These are phyloP conservation scores for Neoarthrinium moseri DNA, from an alignment of 2,329 filamentous ascomycete genomes.

Conservation along the genomic window DNA sequence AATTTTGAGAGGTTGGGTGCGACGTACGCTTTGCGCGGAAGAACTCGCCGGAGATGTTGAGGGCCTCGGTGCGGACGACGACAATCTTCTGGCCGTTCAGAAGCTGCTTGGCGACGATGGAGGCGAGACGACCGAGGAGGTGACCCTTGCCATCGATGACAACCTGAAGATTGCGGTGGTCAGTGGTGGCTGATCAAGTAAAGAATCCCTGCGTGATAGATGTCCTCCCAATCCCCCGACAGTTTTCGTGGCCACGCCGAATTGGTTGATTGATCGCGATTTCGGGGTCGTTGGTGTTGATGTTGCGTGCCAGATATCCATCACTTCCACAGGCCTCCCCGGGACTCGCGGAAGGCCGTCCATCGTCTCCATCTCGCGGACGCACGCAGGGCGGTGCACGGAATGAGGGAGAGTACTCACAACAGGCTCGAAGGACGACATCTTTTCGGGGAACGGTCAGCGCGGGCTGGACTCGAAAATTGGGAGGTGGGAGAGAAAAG, in stretches of 20 bases:
- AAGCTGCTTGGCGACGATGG: slow-evolving; percentile 98
- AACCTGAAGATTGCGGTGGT: slow-evolving; percentile 60
- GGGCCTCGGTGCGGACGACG: slow-evolving; percentile 95
- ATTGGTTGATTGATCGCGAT: not conserved
- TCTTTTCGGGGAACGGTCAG: slow-evolving; percentile 45
- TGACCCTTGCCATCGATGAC: slow-evolving; percentile 99
- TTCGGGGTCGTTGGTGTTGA: slow-evolving; percentile 6
- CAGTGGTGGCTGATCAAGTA: slow-evolving; percentile 24
- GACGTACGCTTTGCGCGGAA: slow-evolving; percentile 99
- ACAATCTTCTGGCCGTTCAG: slow-evolving; percentile 99
- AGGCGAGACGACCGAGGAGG: slow-evolving; percentile 97
- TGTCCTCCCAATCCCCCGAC: not conserved
- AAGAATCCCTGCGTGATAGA: slow-evolving; percentile 1
- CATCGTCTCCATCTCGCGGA: not conserved
- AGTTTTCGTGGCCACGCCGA: not conserved
- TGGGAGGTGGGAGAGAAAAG: slow-evolving; percentile 22
- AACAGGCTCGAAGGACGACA: slow-evolving; percentile 70
- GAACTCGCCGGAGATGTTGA: slow-evolving; percentile 99
- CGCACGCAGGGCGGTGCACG: not conserved
- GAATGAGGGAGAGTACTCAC: slow-evolving; percentile 49
- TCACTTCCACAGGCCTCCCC: no score
- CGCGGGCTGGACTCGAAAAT: slow-evolving; percentile 19
- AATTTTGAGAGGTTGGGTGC: slow-evolving; percentile 16
- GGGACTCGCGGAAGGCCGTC: no score
- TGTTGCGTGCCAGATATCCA: no score